A percentile compares a stretch with the other conserved stretches of the same genome.
These are phyloP conservation scores for Mytilinidion resinicola DNA, from an alignment of 495 filamentous ascomycete species.

Conservation along the genomic window DNA sequence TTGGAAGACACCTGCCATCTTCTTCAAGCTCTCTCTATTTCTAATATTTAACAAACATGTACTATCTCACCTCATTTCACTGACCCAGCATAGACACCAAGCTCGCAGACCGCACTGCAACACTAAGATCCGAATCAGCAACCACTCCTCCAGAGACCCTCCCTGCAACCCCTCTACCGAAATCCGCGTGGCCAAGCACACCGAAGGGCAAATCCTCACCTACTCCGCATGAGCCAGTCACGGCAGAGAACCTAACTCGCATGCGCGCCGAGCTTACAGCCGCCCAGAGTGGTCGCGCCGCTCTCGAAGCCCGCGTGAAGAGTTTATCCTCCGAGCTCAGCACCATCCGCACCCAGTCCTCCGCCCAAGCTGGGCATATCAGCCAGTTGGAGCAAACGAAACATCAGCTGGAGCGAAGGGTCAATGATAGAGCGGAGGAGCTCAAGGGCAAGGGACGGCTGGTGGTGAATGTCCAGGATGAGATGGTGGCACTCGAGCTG, in stretches of 20 bases:
- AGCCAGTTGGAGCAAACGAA: constrained; percentile 57
- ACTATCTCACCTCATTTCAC: neutral
- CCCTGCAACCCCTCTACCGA: neutral
- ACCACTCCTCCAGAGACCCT: constrained; percentile 2
- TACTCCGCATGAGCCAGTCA: constrained; percentile 4
- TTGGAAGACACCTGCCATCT: neutral
- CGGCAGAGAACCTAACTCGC: constrained; percentile 15
- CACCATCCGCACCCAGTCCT: constrained; percentile 30
- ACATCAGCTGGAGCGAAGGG: constrained; percentile 50
- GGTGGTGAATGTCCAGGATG: constrained; percentile 84
- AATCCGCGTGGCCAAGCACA: constrained; percentile 14
- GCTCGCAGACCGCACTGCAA: constrained; percentile 38
- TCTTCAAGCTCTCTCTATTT: neutral
- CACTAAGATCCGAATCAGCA: constrained; percentile 9
- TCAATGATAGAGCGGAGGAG: constrained; percentile 82
- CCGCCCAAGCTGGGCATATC: constrained; percentile 49
- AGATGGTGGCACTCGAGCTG: constrained; percentile 75
- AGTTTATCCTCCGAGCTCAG: constrained; percentile 28
- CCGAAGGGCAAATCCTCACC: constrained; percentile 3
- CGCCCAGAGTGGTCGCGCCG: constrained; percentile 33
- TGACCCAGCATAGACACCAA: constrained; percentile 32
- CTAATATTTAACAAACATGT: neutral
- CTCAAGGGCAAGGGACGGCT: constrained; percentile 72
- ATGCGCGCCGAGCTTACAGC: constrained; percentile 35
- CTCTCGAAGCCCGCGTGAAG: constrained; percentile 29